A percentile compares a stretch with the other conserved stretches of the same genome.
phyloP scores from a whole-genome alignment of 495 filamentous ascomycete species.

The Thozetella sp. region DNA sequence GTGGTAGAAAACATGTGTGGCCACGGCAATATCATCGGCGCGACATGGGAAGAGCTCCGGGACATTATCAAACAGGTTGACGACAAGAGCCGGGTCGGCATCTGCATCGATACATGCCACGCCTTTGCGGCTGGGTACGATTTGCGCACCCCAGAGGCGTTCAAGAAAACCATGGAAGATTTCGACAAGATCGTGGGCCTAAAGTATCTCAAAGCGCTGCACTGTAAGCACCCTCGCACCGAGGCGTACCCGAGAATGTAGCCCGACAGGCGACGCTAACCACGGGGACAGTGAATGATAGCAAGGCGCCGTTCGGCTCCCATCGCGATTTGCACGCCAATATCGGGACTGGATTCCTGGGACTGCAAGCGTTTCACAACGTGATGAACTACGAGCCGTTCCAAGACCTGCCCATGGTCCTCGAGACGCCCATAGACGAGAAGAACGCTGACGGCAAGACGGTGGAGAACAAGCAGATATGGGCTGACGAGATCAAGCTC shows the following conservation, averaged over 20 bases:
- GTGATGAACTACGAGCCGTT: slow-evolving; percentile 83
- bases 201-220: slow-evolving; percentile 79
- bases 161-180: slow-evolving; percentile 66
- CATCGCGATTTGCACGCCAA: slow-evolving; percentile 89
- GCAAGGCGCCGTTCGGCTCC: slow-evolving; percentile 79
- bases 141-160: slow-evolving; percentile 73
- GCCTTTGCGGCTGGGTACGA: slow-evolving; percentile 93
- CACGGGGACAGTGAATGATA: slow-evolving; percentile 76
- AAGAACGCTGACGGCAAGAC: slow-evolving; percentile 54
- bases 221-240: too few relatives aligned
- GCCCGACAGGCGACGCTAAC: neutral
- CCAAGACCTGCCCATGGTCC: slow-evolving; percentile 81
- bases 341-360: slow-evolving; percentile 91
- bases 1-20: slow-evolving; percentile 97
- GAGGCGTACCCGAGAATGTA: too few relatives aligned
- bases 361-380: slow-evolving; percentile 86
- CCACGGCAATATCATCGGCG: slow-evolving; percentile 83
- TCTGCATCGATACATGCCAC: slow-evolving; percentile 97
- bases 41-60: slow-evolving; percentile 78
- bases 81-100: slow-evolving; percentile 85
- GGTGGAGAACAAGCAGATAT: slow-evolving; percentile 72
- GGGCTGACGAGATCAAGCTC: slow-evolving; percentile 87
- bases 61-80: slow-evolving; percentile 79
- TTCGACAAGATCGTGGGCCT: slow-evolving; percentile 83
- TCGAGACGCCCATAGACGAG: slow-evolving; percentile 90